Percentiles rank a stretch among this genome's conserved stretches.
These are phyloP conservation scores for Botryotinia calthae DNA, from an alignment of 2,329 filamentous ascomycete genomes.

Conservation along the genomic window DNA sequence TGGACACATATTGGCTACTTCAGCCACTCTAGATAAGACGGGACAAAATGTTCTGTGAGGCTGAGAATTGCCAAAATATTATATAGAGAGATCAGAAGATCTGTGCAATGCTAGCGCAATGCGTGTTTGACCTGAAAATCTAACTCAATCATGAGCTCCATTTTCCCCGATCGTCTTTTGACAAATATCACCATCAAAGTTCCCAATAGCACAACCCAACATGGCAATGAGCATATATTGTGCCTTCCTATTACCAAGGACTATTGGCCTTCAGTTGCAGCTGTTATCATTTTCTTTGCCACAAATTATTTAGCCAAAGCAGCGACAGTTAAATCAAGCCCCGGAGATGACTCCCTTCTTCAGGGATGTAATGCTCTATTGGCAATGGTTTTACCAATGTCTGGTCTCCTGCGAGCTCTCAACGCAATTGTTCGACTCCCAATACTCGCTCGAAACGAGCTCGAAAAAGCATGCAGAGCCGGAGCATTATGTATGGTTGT, in stretches of 20 bases:
- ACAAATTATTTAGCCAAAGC: constrained; percentile 35
- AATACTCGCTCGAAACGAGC: background rate
- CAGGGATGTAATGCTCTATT: background rate
- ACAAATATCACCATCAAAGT: constrained; percentile 2
- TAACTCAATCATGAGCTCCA: background rate
- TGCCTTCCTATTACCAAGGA: constrained; percentile 2
- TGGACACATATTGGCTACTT: background rate
- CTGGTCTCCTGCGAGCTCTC: constrained; percentile 26
- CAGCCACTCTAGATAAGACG: background rate
- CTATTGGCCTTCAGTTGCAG: constrained; percentile 13
- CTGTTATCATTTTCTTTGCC: constrained; percentile 32
- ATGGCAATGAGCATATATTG: background rate
- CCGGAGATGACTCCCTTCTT: constrained; percentile 25
- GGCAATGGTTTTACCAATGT: constrained; percentile 26
- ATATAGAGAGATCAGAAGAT: background rate
- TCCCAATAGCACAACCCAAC: background rate
- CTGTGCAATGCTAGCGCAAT: background rate
- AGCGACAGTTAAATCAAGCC: constrained; percentile 28
- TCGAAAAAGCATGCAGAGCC: constrained; percentile 25
- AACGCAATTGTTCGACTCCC: constrained; percentile 10
- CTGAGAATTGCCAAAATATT: background rate
- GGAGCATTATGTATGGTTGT: constrained; percentile 33
- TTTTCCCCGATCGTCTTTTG: background rate
- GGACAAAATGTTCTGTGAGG: background rate
- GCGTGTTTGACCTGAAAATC: background rate